Base-by-base conservation (phyloP, 106 monocot species). In the Xerophyta viscosa region DNA sequence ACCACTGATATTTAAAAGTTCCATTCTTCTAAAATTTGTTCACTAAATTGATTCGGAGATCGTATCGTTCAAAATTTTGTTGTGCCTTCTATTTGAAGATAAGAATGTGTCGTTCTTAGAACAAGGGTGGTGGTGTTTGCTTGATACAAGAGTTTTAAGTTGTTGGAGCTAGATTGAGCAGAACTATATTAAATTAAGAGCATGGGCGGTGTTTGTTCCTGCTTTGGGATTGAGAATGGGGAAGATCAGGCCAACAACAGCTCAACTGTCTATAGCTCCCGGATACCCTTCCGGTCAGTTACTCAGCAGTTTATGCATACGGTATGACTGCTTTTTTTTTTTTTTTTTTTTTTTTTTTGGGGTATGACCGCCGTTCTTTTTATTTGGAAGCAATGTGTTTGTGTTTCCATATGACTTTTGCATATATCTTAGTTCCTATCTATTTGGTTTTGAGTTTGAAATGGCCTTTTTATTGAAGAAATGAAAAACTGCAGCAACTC, bases 231-330 rank as follows among this genome's bases (percentile, higher is more conserved):
- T 28, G 62, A 54, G 27, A 46, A 63, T 42, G 3, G 18, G 18
- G 56, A 41, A 24, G 62, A 57, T 20, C 10, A 48, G 20, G 27
- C 21, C 1, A 22, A 47, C 37, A 36, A 19, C 24, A 31, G 21
- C 21, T 31, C 61, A 41, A 41, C 71, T 12, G 41, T 77, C 0
- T 56, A 39, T 54, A 61, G 62, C 23, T 27, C 46, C 27, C 77
- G 83, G 10, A 27, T 73, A 36, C 77, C 69, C 62, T 39, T 77
- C 42, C 54, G 68, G 42, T 81, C 71, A 48, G 54, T 81, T 33
- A 30, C 60, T 23, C 68, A 59, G 46, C 72, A 56, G 37, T 51
- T 82, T 26, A 20, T 69, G 20, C 27, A 61, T 36, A 46, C 31
- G 62, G 83, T 83, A 77, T 41, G 69, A 60, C 49, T 50, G 13